Evolutionary conservation across 768 basidiomycete species (phyloP), one percentile per base, ranked within the genome.

Genomic region (Lanmaoa pseudosensibilis): DNA sequence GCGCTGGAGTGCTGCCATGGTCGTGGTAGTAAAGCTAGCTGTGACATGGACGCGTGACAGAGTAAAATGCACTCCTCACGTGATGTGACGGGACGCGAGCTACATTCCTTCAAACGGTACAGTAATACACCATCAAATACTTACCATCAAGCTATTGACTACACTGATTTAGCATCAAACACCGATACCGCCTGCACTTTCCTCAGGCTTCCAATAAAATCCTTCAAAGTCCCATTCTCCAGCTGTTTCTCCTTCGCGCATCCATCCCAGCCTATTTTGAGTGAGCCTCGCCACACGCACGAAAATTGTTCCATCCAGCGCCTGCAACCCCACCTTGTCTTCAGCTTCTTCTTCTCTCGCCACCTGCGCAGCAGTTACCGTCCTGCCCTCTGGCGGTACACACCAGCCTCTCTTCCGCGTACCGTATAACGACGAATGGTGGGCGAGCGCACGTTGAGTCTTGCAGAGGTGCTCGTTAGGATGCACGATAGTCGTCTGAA

Each of bases 241-340:
- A 5, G 40, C 53, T 0, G 46, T 47, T 53, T 70, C 71, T 1
- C 76, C 78, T 48, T 82, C 78, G 39, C 76, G 65, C 38, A 75
- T 70, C 74, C 74, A 75, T 13, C 75, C 71, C 57, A 75, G 39
- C 34, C 69, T 69, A 56, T 77, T 71, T 51, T 78, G 74, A 11
- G 81, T 82, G 65, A 86, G 65, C 40, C 74, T 74, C 13, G 85
- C 86, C 0, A 75, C 75, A 33, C 86, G 74, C 25, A 83, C 61
- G 66, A 90, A 90, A 40, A 90, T 47, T n/a, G 83, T 81, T 6
- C 86, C 86, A 65, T 89, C 87, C 21, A 82, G 63, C 25, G 56
- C 59, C 33, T 61, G 49, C 30, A 66, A 34, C 16, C 68, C 65
- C 1, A 71, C 50, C 45, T 60, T 66, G 10, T 65, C 70, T 34